These are phyloP conservation scores for Turnera subulata DNA, from an alignment of 345 rosid species.

Conservation along the genomic window DNA sequence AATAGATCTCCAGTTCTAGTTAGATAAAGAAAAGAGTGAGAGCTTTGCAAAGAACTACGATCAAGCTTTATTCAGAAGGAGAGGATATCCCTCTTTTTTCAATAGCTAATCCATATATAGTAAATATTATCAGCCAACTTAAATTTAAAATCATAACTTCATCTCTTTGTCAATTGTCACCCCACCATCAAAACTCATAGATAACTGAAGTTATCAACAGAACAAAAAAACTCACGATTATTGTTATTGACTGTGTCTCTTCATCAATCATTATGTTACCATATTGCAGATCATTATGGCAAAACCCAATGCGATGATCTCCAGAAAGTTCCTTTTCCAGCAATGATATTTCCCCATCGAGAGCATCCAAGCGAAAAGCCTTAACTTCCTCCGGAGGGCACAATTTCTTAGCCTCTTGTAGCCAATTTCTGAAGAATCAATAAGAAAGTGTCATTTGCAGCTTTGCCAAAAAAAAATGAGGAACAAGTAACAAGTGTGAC, in stretches of 20 bases:
- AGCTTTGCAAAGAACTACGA: too few species aligned
- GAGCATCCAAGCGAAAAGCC: slow-evolving; percentile 16
- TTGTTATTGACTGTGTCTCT: slow-evolving; percentile 20
- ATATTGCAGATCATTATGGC: slow-evolving; percentile 33
- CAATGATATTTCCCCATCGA: slow-evolving; percentile 21
- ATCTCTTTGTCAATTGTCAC: too few species aligned
- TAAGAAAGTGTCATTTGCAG: background rate
- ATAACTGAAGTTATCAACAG: too few species aligned
- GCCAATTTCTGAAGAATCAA: slow-evolving; percentile 23
- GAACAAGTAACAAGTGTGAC: background rate
- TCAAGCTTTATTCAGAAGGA: too few species aligned
- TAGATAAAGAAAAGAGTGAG: too few species aligned
- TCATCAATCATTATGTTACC: slow-evolving; percentile 35
- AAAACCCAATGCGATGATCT: slow-evolving; percentile 21
- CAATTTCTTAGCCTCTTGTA: slow-evolving; percentile 17
- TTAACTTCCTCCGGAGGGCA: slow-evolving; percentile 24
- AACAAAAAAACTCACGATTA: slow-evolving; percentile 19
- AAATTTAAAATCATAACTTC: too few species aligned
- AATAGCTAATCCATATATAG: too few species aligned
- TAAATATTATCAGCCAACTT: too few species aligned
- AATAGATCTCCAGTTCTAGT: too few species aligned
- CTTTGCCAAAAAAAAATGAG: background rate
- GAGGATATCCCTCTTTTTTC: too few species aligned
- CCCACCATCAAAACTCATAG: too few species aligned
- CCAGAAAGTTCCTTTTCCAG: slow-evolving; percentile 20